These are phyloP conservation scores for Tetrapisispora phaffii DNA, from an alignment of 805 yeast species.

Conservation along the genomic window DNA sequence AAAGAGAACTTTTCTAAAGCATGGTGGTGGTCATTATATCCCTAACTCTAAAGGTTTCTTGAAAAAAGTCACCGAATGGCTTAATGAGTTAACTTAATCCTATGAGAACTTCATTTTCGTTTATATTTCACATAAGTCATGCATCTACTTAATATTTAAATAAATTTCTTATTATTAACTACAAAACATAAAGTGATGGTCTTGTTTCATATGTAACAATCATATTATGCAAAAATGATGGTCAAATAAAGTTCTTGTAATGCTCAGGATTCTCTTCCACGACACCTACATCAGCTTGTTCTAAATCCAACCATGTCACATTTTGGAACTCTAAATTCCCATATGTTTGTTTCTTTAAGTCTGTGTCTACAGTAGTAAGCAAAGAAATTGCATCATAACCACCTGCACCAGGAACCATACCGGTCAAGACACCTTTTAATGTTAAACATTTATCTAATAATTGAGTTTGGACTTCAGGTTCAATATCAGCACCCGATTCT, in stretches of 20 bases:
- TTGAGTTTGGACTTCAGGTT: constrained; percentile 67
- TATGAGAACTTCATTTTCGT: background rate
- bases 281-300: constrained; percentile 54
- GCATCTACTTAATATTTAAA: background rate
- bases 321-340: constrained; percentile 29
- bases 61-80: constrained; percentile 30
- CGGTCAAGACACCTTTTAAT: constrained; percentile 74
- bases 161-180: background rate
- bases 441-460: constrained; percentile 50
- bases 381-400: constrained; percentile 89
- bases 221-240: background rate
- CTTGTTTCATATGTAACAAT: background rate
- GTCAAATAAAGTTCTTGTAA: constrained; percentile 15
- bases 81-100: constrained; percentile 6
- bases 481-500: constrained; percentile 74
- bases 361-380: constrained; percentile 42
- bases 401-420: constrained; percentile 99
- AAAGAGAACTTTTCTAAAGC: constrained; percentile 46
- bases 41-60: constrained; percentile 61
- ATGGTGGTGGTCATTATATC: constrained; percentile 95
- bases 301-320: constrained; percentile 60
- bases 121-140: too few species aligned
- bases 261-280: constrained; percentile 35
- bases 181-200: background rate
- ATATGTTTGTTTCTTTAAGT: constrained; percentile 25